Base-by-base conservation (phyloP, 305 asterid genomes). In the Euphrasia arctica region DNA sequence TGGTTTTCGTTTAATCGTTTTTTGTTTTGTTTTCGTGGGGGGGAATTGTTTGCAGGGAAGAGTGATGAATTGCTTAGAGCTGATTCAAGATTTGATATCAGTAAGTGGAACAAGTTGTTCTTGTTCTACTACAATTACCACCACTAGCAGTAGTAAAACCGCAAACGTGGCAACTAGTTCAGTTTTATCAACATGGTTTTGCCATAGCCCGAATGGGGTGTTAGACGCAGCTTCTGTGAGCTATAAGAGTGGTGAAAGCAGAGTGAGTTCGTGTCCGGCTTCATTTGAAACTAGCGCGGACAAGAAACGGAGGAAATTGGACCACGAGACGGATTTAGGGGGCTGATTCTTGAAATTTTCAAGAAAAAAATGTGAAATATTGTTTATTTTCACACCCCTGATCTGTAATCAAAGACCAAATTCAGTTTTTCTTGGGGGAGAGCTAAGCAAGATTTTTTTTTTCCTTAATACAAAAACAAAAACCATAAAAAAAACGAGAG, bases 1-100 rank as follows among this genome's bases (percentile, higher is more conserved):
- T 57, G 43, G 28, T 12, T 27, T 32, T 58, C 22, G 22, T 18
- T 18, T 18, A 18, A 18, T 18, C 22, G 22, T 18, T 18, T 18
- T 18, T 18, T 18, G 22, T 18, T 18, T 18, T 18, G 22, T 18
- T 18, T 18, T 18, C 22, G 22, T 18, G 22, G 22, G 22, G 22
- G 22, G 22, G 22, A 18, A 18, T 18, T 58, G 27, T 32, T 64
- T 82, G 80, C 88, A 90, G 95, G 88, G 71, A 2, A 80, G 72
- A 43, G 91, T 87, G 67, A 11, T 75, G 78, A 82, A 78, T 66
- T 90, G 97, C 71, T 12, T 85, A 9, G 84, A 75, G 45, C 42
- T 83, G 72, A 73, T 85, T 54, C 73, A 79, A 70, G 81, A 78
- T 74, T 68, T 83, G 82, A 72, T 76, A 70, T 63, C 82, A 67